A percentile compares a stretch with the other conserved stretches of the same genome.
These are phyloP conservation scores for Colletotrichum eleusines DNA, from an alignment of 2,329 filamentous ascomycete genomes.

Conservation along the genomic window DNA sequence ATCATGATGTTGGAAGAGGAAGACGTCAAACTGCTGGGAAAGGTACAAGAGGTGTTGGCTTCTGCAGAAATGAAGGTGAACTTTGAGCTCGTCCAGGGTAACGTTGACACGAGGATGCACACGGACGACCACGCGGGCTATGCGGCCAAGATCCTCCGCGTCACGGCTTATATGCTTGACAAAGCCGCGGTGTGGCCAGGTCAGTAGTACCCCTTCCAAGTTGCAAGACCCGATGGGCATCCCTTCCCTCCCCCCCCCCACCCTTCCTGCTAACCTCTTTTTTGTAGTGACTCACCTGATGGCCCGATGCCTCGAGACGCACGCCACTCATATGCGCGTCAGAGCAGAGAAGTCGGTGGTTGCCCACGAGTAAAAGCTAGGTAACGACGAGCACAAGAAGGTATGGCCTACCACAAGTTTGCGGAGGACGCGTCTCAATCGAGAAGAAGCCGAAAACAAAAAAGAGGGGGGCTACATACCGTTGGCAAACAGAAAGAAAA, in stretches of 20 bases:
- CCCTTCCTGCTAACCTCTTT: constrained; percentile 35
- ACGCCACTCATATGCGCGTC: constrained; percentile 64
- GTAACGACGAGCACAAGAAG: too few relatives aligned
- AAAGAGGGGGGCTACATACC: neutral
- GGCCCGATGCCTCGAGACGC: constrained; percentile 66
- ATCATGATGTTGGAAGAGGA: constrained; percentile 94
- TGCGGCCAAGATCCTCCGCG: constrained; percentile 84
- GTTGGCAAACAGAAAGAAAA: neutral
- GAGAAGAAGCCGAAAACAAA: too few relatives aligned
- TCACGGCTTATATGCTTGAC: constrained; percentile 88
- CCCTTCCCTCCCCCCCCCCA: too few relatives aligned
- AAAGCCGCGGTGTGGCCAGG: constrained; percentile 94
- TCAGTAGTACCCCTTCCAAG: constrained; percentile 61
- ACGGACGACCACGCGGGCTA: constrained; percentile 78
- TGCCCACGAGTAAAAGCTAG: constrained; percentile 52
- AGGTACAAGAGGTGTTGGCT: constrained; percentile 82
- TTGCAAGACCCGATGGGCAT: neutral
- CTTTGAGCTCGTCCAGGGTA: constrained; percentile 61
- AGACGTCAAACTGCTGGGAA: constrained; percentile 85
- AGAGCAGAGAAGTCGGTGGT: constrained; percentile 66
- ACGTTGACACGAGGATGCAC: constrained; percentile 66
- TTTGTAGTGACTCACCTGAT: constrained; percentile 64
- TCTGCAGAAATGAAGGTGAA: constrained; percentile 85
- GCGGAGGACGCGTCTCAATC: neutral
- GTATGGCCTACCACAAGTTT: neutral